Evolutionary conservation across 225 moss, liverwort and hornwort genomes (phyloP), one percentile per base, ranked within the genome.

Genomic region (Pseudoscleropodium purum): DNA sequence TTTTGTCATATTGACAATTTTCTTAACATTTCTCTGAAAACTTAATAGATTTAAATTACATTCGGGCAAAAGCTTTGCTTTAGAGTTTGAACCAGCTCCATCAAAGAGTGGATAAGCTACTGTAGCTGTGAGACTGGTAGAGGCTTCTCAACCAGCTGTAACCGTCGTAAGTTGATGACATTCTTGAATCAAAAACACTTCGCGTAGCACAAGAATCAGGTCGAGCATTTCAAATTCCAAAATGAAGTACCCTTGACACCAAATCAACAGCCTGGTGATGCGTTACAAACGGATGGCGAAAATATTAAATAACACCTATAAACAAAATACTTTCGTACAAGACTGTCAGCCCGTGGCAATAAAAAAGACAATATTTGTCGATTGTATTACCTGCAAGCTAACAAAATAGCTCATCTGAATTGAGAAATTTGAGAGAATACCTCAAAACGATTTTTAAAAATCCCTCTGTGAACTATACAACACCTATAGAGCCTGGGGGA

Each of bases 401-500:
- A 78, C 83, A 27, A 89, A 85, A 56, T 30, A 85, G 63, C 87
- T 89, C 82, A 85, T 80, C 87, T 87, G 89, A 82, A 85, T 82
- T 85, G 85, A 87, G 82, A 88, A 89, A 84, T 90, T 84, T 86
- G 88, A 78, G 81, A 90, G 82, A 72, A 90, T 47, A 90, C 87
- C 88, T 87, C 89, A 88, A 88, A 91, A 88, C 87, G 75, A 84
- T 52, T 67, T 89, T 21, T 15, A 14, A 54, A 56, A 60, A 78
- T 86, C 88, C 84, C 89, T 88, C 86, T 87, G 89, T 87, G 91
- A 94, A 91, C 89, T 94, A 89, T 91, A 93, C 91, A 91, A 89
- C 92, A 90, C 87, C 90, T 94, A 91, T 89, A 90, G 92, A 91
- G 91, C 89, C 89, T 88, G 86, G 91, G 94, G 94, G 89, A 94